These are phyloP conservation scores for Fermentozyma sake DNA, from an alignment of 1,139 yeast genomes.

Conservation along the genomic window DNA sequence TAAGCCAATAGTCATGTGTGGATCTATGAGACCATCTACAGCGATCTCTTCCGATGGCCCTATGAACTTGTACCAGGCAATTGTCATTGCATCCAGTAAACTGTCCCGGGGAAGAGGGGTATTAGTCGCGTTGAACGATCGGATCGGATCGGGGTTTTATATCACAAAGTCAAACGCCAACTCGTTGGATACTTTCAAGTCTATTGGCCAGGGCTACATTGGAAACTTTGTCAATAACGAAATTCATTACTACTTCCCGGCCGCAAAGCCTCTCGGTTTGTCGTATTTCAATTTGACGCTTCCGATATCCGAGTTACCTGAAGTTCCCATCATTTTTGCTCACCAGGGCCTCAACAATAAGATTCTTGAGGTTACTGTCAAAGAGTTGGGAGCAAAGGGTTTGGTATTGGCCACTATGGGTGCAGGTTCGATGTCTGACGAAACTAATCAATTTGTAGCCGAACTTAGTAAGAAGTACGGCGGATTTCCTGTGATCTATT, in stretches of 20 bases:
- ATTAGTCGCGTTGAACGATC: constrained; percentile 60
- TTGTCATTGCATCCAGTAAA: constrained; percentile 52
- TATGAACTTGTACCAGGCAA: constrained; percentile 68
- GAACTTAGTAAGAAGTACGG: constrained; percentile 11
- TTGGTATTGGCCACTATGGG: constrained; percentile 67
- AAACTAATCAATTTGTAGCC: constrained; percentile 39
- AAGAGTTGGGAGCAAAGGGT: constrained; percentile 45
- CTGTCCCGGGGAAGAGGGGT: constrained; percentile 56
- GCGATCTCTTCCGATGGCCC: constrained; percentile 70
- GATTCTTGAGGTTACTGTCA: constrained; percentile 40
- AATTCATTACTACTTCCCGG: constrained; percentile 61
- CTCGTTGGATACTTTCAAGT: constrained; percentile 63
- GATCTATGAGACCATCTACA: constrained; percentile 71
- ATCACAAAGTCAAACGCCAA: constrained; percentile 69
- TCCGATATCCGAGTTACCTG: constrained; percentile 28
- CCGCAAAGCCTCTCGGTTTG: constrained; percentile 54
- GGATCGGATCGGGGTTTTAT: constrained; percentile 65
- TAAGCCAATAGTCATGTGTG: constrained; percentile 64
- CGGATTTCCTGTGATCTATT: constrained; percentile 54
- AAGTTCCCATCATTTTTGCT: constrained; percentile 51
- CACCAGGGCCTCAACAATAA: constrained; percentile 57
- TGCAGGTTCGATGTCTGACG: constrained; percentile 59
- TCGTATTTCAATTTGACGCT: constrained; percentile 33
- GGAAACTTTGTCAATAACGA: constrained; percentile 68
- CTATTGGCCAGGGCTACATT: constrained; percentile 64